Evolutionary conservation across 495 filamentous ascomycete genomes (phyloP).

Genomic region (Neurospora sublineolata): DNA sequence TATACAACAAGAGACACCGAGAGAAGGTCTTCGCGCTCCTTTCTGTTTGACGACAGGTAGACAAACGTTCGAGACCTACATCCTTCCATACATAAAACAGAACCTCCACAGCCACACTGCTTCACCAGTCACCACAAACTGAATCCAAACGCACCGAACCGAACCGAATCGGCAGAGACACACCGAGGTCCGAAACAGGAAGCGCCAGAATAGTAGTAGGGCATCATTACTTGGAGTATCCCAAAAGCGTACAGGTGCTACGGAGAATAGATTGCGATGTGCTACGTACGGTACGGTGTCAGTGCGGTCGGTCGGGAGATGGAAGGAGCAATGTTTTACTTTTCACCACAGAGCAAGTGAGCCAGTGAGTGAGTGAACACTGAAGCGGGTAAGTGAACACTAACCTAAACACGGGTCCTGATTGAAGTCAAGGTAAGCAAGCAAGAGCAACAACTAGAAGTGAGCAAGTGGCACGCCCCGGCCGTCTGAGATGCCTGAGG

Average conservation of each 20-base stretch:
- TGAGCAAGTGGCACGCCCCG: not conserved
- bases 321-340: not conserved
- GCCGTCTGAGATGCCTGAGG: not conserved
- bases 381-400: not conserved
- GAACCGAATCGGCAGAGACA: not conserved
- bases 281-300: not conserved
- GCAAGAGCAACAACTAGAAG: not conserved
- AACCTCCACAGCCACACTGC: not conserved
- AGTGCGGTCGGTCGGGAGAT: not conserved
- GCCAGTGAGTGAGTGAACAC: not conserved
- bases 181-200: not conserved
- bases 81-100: not conserved
- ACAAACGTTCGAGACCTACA: not conserved
- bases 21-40: not conserved
- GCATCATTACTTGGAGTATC: not conserved
- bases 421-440: not conserved
- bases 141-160: not conserved
- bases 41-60: not conserved
- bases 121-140: not conserved
- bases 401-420: not conserved
- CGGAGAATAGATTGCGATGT: not conserved
- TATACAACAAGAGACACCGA: not conserved
- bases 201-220: not conserved
- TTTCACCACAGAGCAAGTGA: not conserved
- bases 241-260: not conserved